phyloP scores from a whole-genome alignment of 768 basidiomycete genomes.

The Trametes meyenii region DNA sequence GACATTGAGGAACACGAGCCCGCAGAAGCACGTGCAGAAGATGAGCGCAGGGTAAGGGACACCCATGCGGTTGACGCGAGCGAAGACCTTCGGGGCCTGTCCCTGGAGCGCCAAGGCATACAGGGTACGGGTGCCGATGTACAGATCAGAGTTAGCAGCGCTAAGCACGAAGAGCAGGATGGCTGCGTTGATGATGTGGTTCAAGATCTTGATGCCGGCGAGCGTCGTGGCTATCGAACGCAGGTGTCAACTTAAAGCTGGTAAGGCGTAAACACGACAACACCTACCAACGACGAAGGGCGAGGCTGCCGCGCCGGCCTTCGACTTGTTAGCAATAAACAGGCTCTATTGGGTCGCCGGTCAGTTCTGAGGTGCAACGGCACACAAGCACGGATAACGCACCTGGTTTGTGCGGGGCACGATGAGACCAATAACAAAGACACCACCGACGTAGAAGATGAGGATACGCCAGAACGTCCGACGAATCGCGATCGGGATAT shows the following conservation, averaged over 20 bases:
- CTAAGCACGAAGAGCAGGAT: conserved; percentile 69
- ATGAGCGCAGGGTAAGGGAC: conserved; percentile 47
- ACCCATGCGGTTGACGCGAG: conserved; percentile 38
- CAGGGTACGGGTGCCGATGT: conserved; percentile 51
- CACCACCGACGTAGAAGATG: conserved; percentile 69
- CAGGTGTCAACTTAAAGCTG: not conserved
- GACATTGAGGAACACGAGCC: conserved; percentile 61
- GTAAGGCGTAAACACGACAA: not conserved
- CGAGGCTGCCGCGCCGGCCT: conserved; percentile 57
- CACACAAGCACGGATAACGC: conserved; percentile 12
- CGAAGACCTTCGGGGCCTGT: conserved; percentile 48
- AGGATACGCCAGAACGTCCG: conserved; percentile 63
- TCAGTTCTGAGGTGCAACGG: not conserved
- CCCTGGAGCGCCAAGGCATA: conserved; percentile 51
- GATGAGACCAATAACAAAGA: conserved; percentile 72
- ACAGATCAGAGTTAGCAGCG: conserved; percentile 64
- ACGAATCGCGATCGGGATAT: conserved; percentile 71
- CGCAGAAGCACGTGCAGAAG: conserved; percentile 57
- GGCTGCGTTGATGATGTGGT: conserved; percentile 66
- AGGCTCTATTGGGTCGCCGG: conserved; percentile 29
- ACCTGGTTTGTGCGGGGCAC: conserved; percentile 62
- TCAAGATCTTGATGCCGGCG: conserved; percentile 60
- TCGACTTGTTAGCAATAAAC: conserved; percentile 43
- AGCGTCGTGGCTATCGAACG: conserved; percentile 37
- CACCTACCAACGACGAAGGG: conserved; percentile 59